These are phyloP conservation scores for Podospora pseudopauciseta DNA, from an alignment of 495 filamentous ascomycete genomes.

Conservation along the genomic window DNA sequence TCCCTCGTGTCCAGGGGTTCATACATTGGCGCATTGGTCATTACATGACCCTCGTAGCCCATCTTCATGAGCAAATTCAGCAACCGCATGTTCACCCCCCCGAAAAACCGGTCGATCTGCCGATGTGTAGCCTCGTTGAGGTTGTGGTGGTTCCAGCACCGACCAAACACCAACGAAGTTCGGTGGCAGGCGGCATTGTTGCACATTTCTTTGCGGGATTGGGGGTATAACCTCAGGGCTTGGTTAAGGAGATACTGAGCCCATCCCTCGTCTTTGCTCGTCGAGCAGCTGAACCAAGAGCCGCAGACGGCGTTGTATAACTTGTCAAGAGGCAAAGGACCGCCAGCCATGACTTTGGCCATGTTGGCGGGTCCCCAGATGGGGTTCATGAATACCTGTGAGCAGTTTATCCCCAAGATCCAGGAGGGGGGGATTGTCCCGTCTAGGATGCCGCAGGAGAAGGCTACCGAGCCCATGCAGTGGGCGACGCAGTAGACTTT, in stretches of 20 bases:
- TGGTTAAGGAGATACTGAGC: conserved; percentile 55
- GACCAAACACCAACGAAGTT: conserved; percentile 57
- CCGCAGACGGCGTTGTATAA: conserved; percentile 47
- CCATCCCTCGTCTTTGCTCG: conserved; percentile 43
- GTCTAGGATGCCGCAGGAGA: conserved; percentile 58
- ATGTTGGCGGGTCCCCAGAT: conserved; percentile 56
- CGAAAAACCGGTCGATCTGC: conserved; percentile 59
- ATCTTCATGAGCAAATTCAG: conserved; percentile 57
- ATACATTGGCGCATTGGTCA: conserved; percentile 47
- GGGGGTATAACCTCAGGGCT: conserved; percentile 58
- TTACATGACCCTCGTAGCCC: conserved; percentile 51
- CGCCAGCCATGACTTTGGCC: conserved; percentile 51
- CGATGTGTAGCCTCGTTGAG: conserved; percentile 62
- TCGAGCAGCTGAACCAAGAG: conserved; percentile 53
- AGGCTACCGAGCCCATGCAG: conserved; percentile 63
- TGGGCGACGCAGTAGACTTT: conserved; percentile 61
- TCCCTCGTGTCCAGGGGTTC: conserved; percentile 44
- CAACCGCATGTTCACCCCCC: conserved; percentile 57
- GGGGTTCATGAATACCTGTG: conserved; percentile 64
- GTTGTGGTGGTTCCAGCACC: conserved; percentile 61
- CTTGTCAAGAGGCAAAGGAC: conserved; percentile 40
- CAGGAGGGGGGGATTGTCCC: conserved; percentile 56
- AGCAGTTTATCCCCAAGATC: conserved; percentile 60
- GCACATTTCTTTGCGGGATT: conserved; percentile 55
- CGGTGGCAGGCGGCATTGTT: conserved; percentile 61